These are phyloP conservation scores for Solanum sejunctum DNA, from an alignment of 257 asterid species.

Conservation along the genomic window DNA sequence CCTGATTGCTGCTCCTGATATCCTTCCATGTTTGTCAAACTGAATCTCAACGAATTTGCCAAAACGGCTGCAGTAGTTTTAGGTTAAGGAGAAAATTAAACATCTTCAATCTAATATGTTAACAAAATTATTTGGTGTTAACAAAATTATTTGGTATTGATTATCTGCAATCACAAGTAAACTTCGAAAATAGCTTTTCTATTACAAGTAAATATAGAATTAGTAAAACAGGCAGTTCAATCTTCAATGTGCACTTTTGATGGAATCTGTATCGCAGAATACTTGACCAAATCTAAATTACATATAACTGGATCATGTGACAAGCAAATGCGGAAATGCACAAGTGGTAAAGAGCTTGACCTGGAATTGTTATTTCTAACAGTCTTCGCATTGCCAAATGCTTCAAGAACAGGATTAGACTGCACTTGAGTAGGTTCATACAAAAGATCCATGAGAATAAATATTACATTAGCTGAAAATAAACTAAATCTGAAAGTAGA, in stretches of 20 bases:
- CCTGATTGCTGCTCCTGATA: slow-evolving; percentile 97
- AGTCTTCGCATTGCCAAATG: slow-evolving; percentile 98
- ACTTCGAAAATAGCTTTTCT: not conserved
- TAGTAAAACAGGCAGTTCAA: not conserved
- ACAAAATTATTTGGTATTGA: not conserved
- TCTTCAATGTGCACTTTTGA: not conserved
- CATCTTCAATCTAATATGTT: not conserved
- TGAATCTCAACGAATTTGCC: slow-evolving; percentile 98
- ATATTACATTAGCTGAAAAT: not conserved
- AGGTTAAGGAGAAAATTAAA: slow-evolving; percentile 16
- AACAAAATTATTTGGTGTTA: not conserved
- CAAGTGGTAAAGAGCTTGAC: slow-evolving; percentile 33
- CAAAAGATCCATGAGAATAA: slow-evolving; percentile 12
- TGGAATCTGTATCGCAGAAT: not conserved
- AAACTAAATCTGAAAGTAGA: not conserved
- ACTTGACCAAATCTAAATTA: not conserved
- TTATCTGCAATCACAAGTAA: not conserved
- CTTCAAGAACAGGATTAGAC: slow-evolving; percentile 99
- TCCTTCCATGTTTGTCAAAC: slow-evolving; percentile 94
- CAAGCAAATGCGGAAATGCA: slow-evolving; percentile 9
- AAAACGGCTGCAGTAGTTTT: slow-evolving; percentile 70
- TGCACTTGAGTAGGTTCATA: slow-evolving; percentile 29
- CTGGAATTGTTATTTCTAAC: slow-evolving; percentile 98
- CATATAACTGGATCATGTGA: not conserved
- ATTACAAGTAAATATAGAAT: not conserved